Conservation (phyloP, 2,329 filamentous ascomycete species). For the Scytalidium sp. region DNA sequence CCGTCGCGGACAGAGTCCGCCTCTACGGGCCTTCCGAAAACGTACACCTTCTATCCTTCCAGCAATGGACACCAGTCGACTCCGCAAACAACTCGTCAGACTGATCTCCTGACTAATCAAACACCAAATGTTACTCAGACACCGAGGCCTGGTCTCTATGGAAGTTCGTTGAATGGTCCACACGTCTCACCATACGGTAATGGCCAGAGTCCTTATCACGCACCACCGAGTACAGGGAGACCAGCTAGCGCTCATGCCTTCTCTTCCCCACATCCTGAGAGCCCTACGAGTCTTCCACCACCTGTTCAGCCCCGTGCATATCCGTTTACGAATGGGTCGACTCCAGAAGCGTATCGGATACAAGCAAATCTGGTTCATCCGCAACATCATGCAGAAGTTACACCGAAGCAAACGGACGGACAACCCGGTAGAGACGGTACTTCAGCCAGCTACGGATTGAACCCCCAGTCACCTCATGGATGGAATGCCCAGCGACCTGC, state of each 20-base stretch:
- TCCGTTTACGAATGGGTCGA: constrained; percentile 21
- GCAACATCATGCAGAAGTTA: background rate
- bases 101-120: constrained; percentile 10
- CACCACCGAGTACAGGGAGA: constrained; percentile 9
- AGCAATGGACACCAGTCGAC: constrained; percentile 8
- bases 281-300: constrained; percentile 28
- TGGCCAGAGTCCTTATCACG: constrained; percentile 4
- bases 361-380: background rate
- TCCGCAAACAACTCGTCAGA: constrained; percentile 5
- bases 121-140: background rate
- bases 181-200: constrained; percentile 3
- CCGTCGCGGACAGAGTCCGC: background rate
- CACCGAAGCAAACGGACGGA: background rate
- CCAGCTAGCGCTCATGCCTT: constrained; percentile 25
- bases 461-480: constrained; percentile 6
- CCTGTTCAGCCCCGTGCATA: constrained; percentile 22
- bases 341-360: constrained; percentile 7
- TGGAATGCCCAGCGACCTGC: constrained; percentile 13
- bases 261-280: constrained; percentile 27
- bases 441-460: constrained; percentile 4
- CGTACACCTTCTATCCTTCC: constrained; percentile 11
- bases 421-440: background rate
- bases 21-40: background rate
- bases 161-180: background rate
- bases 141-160: background rate